Evolutionary conservation across 169 alveolate species (phyloP).

Genomic region (Cryptosporidium andersoni): DNA sequence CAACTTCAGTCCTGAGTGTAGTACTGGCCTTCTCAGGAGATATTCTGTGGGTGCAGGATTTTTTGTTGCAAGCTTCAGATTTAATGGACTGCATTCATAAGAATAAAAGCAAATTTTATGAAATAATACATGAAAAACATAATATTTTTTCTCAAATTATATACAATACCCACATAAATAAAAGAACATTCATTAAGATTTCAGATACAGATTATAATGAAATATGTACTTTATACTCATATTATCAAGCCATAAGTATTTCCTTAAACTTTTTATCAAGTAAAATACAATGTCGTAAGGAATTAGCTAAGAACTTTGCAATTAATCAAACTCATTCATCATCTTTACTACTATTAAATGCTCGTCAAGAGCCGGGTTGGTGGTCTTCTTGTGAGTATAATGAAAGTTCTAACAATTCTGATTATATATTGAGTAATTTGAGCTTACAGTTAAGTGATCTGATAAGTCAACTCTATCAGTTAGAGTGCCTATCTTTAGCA

Average conservation of each 20-base stretch:
- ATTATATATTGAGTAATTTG: constrained; percentile 2
- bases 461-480: constrained; percentile 28
- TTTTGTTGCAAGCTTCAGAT: constrained; percentile 61
- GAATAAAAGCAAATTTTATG: too few species aligned
- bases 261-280: neutral
- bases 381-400: constrained; percentile 21
- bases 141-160: constrained; percentile 19
- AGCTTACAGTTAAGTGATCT: constrained; percentile 4
- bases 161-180: neutral
- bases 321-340: constrained; percentile 14
- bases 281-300: constrained; percentile 24
- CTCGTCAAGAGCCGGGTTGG: constrained; percentile 18
- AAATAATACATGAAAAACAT: neutral
- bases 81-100: constrained; percentile 9
- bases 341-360: constrained; percentile 13
- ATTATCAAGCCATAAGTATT: neutral
- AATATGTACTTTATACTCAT: constrained; percentile 59
- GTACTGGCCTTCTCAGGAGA: constrained; percentile 40
- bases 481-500: constrained; percentile 56
- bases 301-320: constrained; percentile 26
- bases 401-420: neutral
- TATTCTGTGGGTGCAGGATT: constrained; percentile 49
- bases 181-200: constrained; percentile 1
- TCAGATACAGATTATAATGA: constrained; percentile 30
- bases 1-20: constrained; percentile 26